Conservation (phyloP, 2,329 filamentous ascomycete genomes). For the Xylariaceae sp. region DNA sequence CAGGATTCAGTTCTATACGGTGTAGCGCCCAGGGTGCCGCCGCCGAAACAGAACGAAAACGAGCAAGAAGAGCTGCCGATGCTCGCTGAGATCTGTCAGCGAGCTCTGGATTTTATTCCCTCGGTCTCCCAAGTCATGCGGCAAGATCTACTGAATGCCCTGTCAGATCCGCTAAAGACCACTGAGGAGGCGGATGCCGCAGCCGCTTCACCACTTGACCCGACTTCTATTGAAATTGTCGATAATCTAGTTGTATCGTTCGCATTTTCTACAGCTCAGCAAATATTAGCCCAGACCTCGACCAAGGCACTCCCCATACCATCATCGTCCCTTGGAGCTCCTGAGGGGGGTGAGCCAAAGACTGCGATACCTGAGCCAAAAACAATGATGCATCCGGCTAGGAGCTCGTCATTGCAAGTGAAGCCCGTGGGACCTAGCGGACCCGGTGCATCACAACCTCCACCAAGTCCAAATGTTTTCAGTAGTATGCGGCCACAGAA, state of each 20-base stretch:
- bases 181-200: constrained; percentile 33
- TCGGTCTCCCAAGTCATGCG: constrained; percentile 74
- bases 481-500: constrained; percentile 40
- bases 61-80: constrained; percentile 70
- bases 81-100: constrained; percentile 79
- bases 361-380: constrained; percentile 61
- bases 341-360: constrained; percentile 53
- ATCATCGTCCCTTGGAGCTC: constrained; percentile 46
- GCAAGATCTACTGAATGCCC: constrained; percentile 65
- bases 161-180: constrained; percentile 39
- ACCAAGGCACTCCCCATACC: constrained; percentile 64
- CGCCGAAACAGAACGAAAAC: constrained; percentile 45
- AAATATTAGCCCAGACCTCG: constrained; percentile 69
- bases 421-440: constrained; percentile 32
- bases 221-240: constrained; percentile 48
- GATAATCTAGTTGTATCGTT: constrained; percentile 75
- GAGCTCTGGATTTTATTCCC: constrained; percentile 79
- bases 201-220: constrained; percentile 27
- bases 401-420: constrained; percentile 56
- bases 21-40: constrained; percentile 48
- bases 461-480: constrained; percentile 50
- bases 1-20: constrained; percentile 54
- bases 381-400: constrained; percentile 63
- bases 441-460: constrained; percentile 30
- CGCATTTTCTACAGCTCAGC: constrained; percentile 69